These are phyloP conservation scores for Thalassiosira delicatula DNA, from an alignment of 352 stramenopile species.

Conservation along the genomic window DNA sequence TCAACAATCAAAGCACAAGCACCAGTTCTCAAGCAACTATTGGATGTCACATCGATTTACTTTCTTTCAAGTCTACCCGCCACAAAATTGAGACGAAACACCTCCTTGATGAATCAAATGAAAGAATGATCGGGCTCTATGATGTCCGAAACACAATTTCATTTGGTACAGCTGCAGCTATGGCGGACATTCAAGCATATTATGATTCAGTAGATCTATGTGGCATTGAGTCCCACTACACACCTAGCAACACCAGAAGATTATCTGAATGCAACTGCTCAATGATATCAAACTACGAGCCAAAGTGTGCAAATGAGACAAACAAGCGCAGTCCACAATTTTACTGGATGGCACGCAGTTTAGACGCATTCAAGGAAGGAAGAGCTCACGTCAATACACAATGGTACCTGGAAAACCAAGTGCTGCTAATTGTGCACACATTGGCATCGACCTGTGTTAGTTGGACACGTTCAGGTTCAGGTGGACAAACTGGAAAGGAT, in stretches of 20 bases:
- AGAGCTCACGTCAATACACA: slow-evolving; percentile 43
- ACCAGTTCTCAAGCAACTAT: background rate
- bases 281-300: slow-evolving; percentile 31
- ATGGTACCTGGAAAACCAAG: slow-evolving; percentile 70
- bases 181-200: slow-evolving; percentile 64
- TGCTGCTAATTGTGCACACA: slow-evolving; percentile 48
- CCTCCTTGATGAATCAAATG: slow-evolving; percentile 5
- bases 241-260: background rate
- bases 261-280: slow-evolving; percentile 23
- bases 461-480: no score
- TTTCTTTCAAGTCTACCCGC: slow-evolving; percentile 36
- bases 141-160: slow-evolving; percentile 7
- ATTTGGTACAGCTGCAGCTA: slow-evolving; percentile 25
- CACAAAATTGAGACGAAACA: slow-evolving; percentile 5
- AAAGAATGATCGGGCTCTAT: slow-evolving; percentile 26
- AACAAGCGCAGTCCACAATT: slow-evolving; percentile 12
- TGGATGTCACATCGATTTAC: slow-evolving; percentile 25
- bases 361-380: slow-evolving; percentile 45
- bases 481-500: background rate
- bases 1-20: slow-evolving; percentile 14
- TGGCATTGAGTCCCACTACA: slow-evolving; percentile 1
- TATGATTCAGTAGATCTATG: slow-evolving; percentile 50
- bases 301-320: background rate
- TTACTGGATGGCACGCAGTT: slow-evolving; percentile 45
- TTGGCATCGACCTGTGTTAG: slow-evolving; percentile 44